Evolutionary conservation across 768 basidiomycete genomes (phyloP).

Genomic region (Termitomyces bulborhizus): DNA sequence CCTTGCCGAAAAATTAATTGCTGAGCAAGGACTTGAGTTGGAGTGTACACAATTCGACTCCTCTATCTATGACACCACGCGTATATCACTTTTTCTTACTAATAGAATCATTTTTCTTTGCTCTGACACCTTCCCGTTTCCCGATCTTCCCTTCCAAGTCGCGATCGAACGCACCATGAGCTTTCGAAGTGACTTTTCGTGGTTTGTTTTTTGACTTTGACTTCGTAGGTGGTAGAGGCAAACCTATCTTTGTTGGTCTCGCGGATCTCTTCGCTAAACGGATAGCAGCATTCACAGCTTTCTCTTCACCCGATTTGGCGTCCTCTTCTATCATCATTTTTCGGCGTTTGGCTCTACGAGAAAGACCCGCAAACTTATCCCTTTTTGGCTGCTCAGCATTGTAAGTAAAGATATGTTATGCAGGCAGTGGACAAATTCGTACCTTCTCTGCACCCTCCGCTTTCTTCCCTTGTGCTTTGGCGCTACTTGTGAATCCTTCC

Average conservation of each 20-base stretch:
- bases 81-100: constrained; percentile 45
- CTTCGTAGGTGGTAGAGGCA: constrained; percentile 29
- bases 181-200: constrained; percentile 26
- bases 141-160: constrained; percentile 47
- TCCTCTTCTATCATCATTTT: constrained; percentile 85
- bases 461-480: constrained; percentile 35
- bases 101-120: constrained; percentile 55
- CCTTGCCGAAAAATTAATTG: too few relatives aligned
- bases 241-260: constrained; percentile 71
- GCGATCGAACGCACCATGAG: constrained; percentile 45
- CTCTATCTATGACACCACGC: constrained; percentile 16
- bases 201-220: constrained; percentile 28
- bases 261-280: constrained; percentile 81
- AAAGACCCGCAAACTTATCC: constrained; percentile 75
- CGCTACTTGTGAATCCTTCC: constrained; percentile 32
- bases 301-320: constrained; percentile 48
- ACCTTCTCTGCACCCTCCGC: constrained; percentile 35
- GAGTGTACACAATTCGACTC: background rate
- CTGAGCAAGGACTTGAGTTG: too few relatives aligned
- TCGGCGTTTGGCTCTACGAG: constrained; percentile 82
- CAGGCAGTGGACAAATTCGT: constrained; percentile 2
- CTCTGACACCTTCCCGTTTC: constrained; percentile 52
- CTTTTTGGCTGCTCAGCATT: constrained; percentile 52
- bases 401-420: background rate
- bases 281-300: constrained; percentile 64